These are phyloP conservation scores for Nicotiana undulata DNA, from an alignment of 257 asterid species.

Conservation along the genomic window DNA sequence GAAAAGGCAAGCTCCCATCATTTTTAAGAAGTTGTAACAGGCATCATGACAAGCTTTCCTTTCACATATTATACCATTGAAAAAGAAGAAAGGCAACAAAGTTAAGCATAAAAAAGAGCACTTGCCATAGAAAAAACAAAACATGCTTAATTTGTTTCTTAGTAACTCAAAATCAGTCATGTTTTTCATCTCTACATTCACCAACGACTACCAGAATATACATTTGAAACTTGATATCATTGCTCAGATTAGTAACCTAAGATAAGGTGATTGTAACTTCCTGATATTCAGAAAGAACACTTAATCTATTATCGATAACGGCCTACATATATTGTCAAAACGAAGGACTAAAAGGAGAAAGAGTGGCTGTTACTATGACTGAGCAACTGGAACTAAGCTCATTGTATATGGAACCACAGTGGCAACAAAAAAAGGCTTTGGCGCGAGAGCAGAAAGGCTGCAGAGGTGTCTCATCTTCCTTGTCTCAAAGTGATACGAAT, in stretches of 20 bases:
- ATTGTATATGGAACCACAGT: constrained; percentile 48
- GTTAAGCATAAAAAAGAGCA: neutral
- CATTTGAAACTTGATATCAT: neutral
- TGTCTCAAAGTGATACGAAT: constrained; percentile 28
- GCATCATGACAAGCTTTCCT: neutral
- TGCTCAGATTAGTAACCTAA: neutral
- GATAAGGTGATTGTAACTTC: neutral
- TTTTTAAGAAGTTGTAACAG: neutral
- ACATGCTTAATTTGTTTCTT: neutral
- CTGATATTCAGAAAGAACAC: neutral
- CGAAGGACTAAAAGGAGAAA: neutral
- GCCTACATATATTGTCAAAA: neutral
- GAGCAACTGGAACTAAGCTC: constrained; percentile 49
- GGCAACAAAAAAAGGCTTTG: constrained; percentile 34
- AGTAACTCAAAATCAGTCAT: neutral
- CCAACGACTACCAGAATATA: neutral
- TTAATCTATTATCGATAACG: neutral
- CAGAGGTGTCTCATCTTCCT: constrained; percentile 44
- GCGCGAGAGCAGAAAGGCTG: constrained; percentile 27
- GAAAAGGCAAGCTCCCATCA: neutral
- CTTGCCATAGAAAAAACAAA: neutral
- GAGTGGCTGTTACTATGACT: constrained; percentile 2
- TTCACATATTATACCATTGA: neutral
- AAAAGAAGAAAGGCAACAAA: neutral
- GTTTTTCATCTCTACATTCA: neutral